Evolutionary conservation across 495 filamentous ascomycete species (phyloP).

Genomic region (Neurospora sp.): DNA sequence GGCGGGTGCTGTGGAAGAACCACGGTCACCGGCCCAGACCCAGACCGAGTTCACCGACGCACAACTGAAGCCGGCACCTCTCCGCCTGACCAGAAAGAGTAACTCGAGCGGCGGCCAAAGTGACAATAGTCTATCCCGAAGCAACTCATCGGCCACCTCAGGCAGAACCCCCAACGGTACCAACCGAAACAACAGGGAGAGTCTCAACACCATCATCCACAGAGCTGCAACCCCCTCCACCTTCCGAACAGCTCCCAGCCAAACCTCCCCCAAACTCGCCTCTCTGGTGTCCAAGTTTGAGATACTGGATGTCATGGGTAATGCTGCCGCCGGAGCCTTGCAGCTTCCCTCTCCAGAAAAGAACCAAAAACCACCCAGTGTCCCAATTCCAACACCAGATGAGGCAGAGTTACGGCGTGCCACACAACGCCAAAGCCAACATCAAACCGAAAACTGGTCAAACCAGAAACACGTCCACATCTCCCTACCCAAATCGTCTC

Average conservation of each 20-base stretch:
- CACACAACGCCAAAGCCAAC: neutral
- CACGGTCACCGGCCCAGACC: neutral
- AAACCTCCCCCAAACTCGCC: conserved; percentile 14
- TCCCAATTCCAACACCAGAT: neutral
- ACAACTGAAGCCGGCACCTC: conserved; percentile 22
- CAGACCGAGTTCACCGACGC: conserved; percentile 8
- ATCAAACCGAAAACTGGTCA: neutral
- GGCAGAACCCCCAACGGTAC: neutral
- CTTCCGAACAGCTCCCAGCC: neutral
- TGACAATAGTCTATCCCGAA: neutral
- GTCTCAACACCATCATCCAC: conserved; percentile 1
- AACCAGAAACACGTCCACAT: neutral
- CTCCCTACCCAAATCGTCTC: neutral
- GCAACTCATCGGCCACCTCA: neutral
- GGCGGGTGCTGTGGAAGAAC: neutral
- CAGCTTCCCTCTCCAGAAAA: conserved; percentile 1
- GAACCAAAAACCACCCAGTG: neutral
- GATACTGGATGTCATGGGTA: conserved; percentile 24
- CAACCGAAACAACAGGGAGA: neutral
- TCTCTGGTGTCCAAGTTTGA: conserved; percentile 34
- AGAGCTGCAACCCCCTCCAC: conserved; percentile 3
- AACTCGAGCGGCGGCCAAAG: conserved; percentile 5
- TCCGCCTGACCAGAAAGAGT: conserved; percentile 18
- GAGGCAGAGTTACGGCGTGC: neutral
- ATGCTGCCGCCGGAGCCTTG: conserved; percentile 5